Conservation (phyloP, 176 grass and related monocot genomes). For the Lolium multiflorum region DNA sequence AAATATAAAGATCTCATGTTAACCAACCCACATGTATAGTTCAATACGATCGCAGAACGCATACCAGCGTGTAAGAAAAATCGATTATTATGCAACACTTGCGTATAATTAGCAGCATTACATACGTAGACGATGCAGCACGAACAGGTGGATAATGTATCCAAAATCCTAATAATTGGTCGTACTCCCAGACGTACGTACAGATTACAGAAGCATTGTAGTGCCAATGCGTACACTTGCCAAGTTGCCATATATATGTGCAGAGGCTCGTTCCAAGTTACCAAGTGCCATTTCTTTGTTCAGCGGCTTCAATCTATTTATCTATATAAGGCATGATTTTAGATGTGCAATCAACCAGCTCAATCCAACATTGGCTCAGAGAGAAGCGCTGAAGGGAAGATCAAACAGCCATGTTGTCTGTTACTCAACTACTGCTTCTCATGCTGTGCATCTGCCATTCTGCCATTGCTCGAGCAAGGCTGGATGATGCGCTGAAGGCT, state of each 20-base stretch:
- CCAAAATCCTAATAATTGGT: neutral
- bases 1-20: no score
- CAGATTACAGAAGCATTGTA: neutral
- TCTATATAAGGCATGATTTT: neutral
- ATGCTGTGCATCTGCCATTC: neutral
- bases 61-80: neutral
- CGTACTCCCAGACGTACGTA: neutral
- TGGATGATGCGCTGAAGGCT: neutral
- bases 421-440: conserved; percentile 19
- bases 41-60: no score
- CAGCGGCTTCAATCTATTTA: no score
- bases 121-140: no score
- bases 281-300: no score
- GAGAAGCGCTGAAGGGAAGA: neutral
- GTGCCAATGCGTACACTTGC: neutral
- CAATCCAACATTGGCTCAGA: neutral
- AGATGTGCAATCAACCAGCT: neutral
- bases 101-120: no score
- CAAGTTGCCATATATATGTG: neutral
- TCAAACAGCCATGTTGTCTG: conserved; percentile 28
- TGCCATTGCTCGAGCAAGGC: no score
- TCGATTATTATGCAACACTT: no score
- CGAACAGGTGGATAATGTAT: no score
- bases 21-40: no score
- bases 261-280: neutral